Evolutionary conservation across 768 basidiomycete species (phyloP).

Genomic region (Lactarius tabidus): DNA sequence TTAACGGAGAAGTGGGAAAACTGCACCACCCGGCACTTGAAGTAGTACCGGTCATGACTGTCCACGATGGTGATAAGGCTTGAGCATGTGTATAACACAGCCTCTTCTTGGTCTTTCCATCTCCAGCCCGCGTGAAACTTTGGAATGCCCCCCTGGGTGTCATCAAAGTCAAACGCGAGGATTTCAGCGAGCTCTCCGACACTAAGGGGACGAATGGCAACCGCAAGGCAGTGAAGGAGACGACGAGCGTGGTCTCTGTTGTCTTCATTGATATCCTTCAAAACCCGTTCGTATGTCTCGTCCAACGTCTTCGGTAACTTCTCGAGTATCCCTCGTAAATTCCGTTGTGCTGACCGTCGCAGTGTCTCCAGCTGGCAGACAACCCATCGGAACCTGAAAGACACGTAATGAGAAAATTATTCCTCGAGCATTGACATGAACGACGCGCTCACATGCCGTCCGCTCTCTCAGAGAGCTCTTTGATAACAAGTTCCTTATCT

Average conservation of each 20-base stretch:
- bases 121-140: background rate
- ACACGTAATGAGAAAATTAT: background rate
- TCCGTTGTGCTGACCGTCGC: background rate
- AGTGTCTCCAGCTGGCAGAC: slow-evolving; percentile 2
- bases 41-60: no score
- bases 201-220: slow-evolving; percentile 2
- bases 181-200: background rate
- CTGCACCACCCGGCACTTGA: background rate
- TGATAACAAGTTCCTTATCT: background rate
- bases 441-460: background rate
- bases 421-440: background rate
- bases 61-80: background rate
- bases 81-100: background rate
- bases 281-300: background rate
- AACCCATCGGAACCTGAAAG: background rate
- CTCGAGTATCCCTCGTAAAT: background rate
- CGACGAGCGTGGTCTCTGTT: background rate
- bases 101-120: slow-evolving; percentile 2
- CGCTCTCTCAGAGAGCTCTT: background rate
- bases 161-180: background rate
- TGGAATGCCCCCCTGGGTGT: background rate
- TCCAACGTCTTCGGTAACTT: slow-evolving; percentile 1
- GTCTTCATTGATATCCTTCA: background rate
- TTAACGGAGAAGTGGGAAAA: slow-evolving; percentile 4
- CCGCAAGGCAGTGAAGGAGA: slow-evolving; percentile 2